These are phyloP conservation scores for Colletotrichum acutatum DNA, from an alignment of 2,329 filamentous ascomycete genomes.

Conservation along the genomic window DNA sequence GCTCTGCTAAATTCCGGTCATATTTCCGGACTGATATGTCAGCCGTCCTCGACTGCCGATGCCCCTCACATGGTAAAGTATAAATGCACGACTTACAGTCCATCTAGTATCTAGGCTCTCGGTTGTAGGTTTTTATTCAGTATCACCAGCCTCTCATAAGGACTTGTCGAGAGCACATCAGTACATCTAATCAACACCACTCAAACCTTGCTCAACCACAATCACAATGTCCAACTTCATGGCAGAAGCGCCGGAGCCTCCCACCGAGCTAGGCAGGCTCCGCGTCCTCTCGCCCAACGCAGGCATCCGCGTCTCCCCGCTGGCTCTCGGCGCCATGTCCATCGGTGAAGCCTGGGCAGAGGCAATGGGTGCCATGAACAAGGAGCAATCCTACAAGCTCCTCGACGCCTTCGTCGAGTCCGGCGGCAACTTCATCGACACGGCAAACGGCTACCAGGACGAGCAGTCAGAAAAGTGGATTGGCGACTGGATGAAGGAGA, in stretches of 20 bases:
- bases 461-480: conserved; percentile 68
- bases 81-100: background rate
- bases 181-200: background rate
- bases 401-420: conserved; percentile 67
- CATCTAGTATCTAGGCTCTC: accelerated
- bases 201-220: background rate
- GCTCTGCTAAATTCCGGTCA: conserved; percentile 8
- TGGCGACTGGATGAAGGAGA: conserved; percentile 66
- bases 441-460: conserved; percentile 67
- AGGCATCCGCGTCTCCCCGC: conserved; percentile 62
- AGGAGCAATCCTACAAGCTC: conserved; percentile 65
- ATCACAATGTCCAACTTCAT: conserved; percentile 27
- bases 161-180: background rate
- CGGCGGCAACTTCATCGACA: conserved; percentile 78
- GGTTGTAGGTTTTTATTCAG: background rate
- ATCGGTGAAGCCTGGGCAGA: conserved; percentile 58
- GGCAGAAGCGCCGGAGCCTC: conserved; percentile 46
- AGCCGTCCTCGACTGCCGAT: background rate
- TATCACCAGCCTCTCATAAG: background rate
- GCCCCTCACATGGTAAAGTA: conserved; percentile 1
- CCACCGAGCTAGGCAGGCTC: conserved; percentile 63
- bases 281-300: conserved; percentile 62
- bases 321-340: conserved; percentile 65
- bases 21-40: conserved; percentile 11
- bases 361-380: conserved; percentile 63